Evolutionary conservation across 1,284 basidiomycete species (phyloP).

Genomic region (Melampsora larici-populina): DNA sequence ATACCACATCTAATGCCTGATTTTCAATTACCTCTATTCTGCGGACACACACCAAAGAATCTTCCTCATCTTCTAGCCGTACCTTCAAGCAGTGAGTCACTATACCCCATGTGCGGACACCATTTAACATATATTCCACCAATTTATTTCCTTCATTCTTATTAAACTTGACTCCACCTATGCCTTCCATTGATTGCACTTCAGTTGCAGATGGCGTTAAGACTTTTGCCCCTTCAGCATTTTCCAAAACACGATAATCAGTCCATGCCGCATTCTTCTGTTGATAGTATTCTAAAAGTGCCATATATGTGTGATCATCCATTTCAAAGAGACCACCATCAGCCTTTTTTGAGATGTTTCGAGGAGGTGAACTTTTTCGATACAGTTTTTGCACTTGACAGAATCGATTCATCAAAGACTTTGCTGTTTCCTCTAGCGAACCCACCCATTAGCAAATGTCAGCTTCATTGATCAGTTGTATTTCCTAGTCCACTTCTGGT

Average conservation of each 20-base stretch:
- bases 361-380: not conserved
- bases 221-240: not conserved
- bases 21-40: not conserved
- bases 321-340: not conserved
- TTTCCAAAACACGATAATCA: not conserved
- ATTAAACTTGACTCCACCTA: not conserved
- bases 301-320: not conserved
- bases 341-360: not conserved
- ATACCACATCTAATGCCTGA: not conserved
- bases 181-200: not conserved
- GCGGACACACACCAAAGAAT: not conserved
- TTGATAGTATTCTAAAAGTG: not conserved
- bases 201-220: not conserved
- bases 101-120: not conserved
- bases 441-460: too few species aligned
- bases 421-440: not conserved
- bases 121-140: not conserved
- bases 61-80: not conserved
- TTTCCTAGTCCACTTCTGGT: too few species aligned
- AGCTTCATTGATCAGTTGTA: too few species aligned
- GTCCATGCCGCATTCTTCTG: not conserved
- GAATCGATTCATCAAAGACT: constrained; percentile 13
- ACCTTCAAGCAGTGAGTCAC: not conserved
- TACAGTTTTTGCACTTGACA: constrained; percentile 6
- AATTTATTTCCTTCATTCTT: not conserved